These are phyloP conservation scores for Fusarium falciforme DNA, from an alignment of 2,329 filamentous ascomycete species.

Conservation along the genomic window DNA sequence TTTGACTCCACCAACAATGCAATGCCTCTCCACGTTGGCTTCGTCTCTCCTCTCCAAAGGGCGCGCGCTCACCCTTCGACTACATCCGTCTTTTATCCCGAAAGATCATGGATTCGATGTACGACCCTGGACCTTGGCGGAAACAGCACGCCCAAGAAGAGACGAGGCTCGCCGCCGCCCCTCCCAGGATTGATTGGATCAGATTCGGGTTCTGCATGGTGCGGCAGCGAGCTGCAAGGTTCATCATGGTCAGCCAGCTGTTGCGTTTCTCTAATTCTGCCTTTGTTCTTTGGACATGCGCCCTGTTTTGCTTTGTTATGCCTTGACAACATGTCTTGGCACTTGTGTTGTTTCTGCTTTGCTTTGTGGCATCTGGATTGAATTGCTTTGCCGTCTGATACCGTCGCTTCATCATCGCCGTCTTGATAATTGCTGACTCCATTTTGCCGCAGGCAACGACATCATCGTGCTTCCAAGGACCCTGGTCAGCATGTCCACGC, in stretches of 20 bases:
- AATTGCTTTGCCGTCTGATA: constrained; percentile 5
- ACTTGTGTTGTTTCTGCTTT: constrained; percentile 6
- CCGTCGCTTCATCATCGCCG: constrained; percentile 11
- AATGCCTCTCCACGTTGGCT: constrained; percentile 19
- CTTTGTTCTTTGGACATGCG: neutral
- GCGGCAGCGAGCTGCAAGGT: constrained; percentile 36
- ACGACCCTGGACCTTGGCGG: constrained; percentile 17
- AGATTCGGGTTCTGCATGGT: constrained; percentile 39
- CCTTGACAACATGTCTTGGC: neutral
- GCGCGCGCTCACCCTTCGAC: constrained; percentile 20
- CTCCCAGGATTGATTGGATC: constrained; percentile 32
- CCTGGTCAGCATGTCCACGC: constrained; percentile 41
- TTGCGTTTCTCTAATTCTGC: neutral
- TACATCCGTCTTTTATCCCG: constrained; percentile 24
- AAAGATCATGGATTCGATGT: constrained; percentile 7
- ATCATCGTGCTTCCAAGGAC: constrained; percentile 38
- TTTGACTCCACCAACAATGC: constrained; percentile 29
- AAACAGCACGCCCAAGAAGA: constrained; percentile 23
- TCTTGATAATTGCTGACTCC: constrained; percentile 27
- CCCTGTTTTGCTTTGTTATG: constrained; percentile 7
- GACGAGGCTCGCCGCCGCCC: constrained; percentile 6
- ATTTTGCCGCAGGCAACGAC: constrained; percentile 35
- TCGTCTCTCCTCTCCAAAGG: constrained; percentile 15
- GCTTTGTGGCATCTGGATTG: neutral
- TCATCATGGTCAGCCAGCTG: constrained; percentile 17